Percentiles rank a stretch among this genome's conserved stretches.
phyloP scores from a whole-genome alignment of 768 basidiomycete genomes.

The Flagelloscypha sp. region DNA sequence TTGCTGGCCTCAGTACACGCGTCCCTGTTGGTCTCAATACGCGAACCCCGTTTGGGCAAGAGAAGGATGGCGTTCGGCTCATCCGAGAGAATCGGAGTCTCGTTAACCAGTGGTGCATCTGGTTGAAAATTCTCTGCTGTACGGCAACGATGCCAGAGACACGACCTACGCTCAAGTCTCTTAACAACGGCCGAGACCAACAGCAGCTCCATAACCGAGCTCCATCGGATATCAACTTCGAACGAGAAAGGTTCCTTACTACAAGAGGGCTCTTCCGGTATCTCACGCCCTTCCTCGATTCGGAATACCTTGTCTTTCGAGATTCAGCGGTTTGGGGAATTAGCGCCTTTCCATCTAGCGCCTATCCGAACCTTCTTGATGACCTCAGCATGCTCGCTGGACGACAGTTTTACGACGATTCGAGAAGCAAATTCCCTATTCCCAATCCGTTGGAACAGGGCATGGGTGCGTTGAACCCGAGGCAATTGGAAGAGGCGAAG shows the following conservation, averaged over 20 bases:
- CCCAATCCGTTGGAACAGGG: conserved; percentile 29
- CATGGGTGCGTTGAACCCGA: conserved; percentile 29
- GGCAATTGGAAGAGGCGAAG: conserved; percentile 58
- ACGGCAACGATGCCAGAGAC: conserved; percentile 62
- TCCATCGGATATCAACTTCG: conserved; percentile 66
- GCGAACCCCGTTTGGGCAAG: conserved; percentile 30
- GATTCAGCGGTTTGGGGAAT: conserved; percentile 85
- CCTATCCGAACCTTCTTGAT: conserved; percentile 76
- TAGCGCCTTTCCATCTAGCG: conserved; percentile 72
- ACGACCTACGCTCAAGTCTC: conserved; percentile 42
- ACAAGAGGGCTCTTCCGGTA: conserved; percentile 79
- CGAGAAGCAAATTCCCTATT: conserved; percentile 35
- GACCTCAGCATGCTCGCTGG: conserved; percentile 74
- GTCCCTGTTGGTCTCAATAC: conserved; percentile 39
- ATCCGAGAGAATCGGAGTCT: conserved; percentile 49
- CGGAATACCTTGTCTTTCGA: conserved; percentile 75
- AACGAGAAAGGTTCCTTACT: conserved; percentile 75
- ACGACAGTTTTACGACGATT: conserved; percentile 79
- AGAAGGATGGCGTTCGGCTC: conserved; percentile 44
- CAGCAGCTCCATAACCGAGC: conserved; percentile 63
- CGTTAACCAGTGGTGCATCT: conserved; percentile 75
- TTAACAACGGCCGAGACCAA: conserved; percentile 52
- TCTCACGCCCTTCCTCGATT: conserved; percentile 80
- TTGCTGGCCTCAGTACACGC: conserved; percentile 62
- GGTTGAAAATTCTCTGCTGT: conserved; percentile 82